Evolutionary conservation across 225 moss, liverwort and hornwort genomes (phyloP).

Genomic region (Bryum argenteum): DNA sequence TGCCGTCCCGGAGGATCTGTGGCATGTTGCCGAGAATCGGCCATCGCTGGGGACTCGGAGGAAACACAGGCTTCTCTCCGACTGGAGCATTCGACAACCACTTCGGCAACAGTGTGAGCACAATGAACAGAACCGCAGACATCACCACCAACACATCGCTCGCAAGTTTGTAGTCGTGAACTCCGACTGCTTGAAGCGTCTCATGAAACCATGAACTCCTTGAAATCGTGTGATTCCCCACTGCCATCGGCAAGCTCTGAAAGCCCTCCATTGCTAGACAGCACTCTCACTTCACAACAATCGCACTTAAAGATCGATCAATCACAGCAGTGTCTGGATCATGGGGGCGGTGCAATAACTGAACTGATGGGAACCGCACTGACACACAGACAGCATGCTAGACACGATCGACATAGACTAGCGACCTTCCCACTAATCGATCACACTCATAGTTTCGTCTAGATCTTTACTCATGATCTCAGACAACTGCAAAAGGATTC

Average conservation of each 20-base stretch:
- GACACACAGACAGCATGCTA: not conserved
- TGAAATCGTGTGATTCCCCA: constrained; percentile 12
- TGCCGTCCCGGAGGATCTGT: constrained; percentile 22
- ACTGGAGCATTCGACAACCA: not conserved
- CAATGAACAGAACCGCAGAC: constrained; percentile 8
- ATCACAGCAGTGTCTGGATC: not conserved
- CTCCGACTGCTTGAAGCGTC: not conserved
- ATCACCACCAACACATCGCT: constrained; percentile 34
- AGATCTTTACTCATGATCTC: not conserved
- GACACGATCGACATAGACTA: not conserved
- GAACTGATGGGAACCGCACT: not conserved
- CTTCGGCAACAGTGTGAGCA: constrained; percentile 24
- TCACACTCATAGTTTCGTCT: not conserved
- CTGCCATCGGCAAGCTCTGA: not conserved
- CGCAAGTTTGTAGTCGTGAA: not conserved
- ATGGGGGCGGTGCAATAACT: too few species aligned
- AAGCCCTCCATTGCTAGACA: not conserved
- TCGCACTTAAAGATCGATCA: too few species aligned
- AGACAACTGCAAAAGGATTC: too few species aligned
- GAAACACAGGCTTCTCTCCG: constrained; percentile 34
- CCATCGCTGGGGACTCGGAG: constrained; percentile 58
- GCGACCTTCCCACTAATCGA: too few species aligned
- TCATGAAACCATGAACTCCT: constrained; percentile 1
- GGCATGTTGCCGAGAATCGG: constrained; percentile 55
- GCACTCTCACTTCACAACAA: not conserved